Conservation (phyloP, 2,329 filamentous ascomycete species). For the Paraphaeosphaeria minitans region DNA sequence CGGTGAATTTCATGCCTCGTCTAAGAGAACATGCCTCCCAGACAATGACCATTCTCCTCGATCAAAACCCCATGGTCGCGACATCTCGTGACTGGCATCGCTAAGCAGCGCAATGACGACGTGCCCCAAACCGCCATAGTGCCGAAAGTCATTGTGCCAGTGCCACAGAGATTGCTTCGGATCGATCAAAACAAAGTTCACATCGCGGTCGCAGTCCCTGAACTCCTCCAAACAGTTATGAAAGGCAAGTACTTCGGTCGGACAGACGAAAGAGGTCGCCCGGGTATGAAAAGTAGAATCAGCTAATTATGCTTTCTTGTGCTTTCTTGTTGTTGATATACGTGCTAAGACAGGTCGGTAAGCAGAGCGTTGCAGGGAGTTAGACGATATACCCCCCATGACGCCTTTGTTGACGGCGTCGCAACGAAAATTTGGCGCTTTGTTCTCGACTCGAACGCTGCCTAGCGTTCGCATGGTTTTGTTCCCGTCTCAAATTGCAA, state of each 20-base stretch:
- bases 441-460: conserved; percentile 30
- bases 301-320: conserved; percentile 27
- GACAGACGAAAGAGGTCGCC: conserved; percentile 40
- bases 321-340: conserved; percentile 24
- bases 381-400: conserved; percentile 23
- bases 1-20: conserved; percentile 16
- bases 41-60: conserved; percentile 35
- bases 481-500: neutral
- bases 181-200: conserved; percentile 38
- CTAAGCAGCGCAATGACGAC: conserved; percentile 35
- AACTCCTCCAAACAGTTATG: conserved; percentile 37
- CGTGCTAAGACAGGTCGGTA: conserved; percentile 20
- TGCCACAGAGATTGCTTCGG: conserved; percentile 38
- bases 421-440: conserved; percentile 34
- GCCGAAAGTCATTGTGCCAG: conserved; percentile 36
- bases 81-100: conserved; percentile 36
- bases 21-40: conserved; percentile 39
- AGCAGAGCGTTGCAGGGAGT: neutral
- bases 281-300: conserved; percentile 39
- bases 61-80: conserved; percentile 37
- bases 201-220: conserved; percentile 29
- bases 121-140: conserved; percentile 36
- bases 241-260: conserved; percentile 38
- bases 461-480: conserved; percentile 27
- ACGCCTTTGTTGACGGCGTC: conserved; percentile 31